Conservation (phyloP, 2,329 filamentous ascomycete genomes). For the Fusarium phyllophilum region DNA sequence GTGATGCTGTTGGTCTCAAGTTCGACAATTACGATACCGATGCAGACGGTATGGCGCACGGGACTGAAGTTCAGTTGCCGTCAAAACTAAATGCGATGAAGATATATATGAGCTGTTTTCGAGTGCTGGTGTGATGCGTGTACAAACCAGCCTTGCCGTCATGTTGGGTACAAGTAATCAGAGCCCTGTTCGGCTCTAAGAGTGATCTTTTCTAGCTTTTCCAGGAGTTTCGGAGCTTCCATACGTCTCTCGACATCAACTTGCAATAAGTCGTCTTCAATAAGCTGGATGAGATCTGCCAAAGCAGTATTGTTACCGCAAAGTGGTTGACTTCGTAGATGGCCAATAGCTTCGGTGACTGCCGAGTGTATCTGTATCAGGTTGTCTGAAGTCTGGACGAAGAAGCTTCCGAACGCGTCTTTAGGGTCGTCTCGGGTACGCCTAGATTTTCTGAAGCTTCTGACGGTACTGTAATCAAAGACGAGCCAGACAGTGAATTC, state of each 20-base stretch:
- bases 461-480: background rate
- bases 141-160: background rate
- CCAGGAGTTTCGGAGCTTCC: background rate
- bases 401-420: constrained; percentile 12
- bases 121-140: background rate
- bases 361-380: background rate
- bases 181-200: background rate
- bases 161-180: background rate
- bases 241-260: background rate
- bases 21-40: constrained; percentile 96
- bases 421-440: background rate
- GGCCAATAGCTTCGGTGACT: background rate
- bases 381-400: background rate
- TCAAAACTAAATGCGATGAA: fast-evolving
- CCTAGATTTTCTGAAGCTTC: background rate
- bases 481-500: constrained; percentile 31
- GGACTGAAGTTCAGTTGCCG: fast-evolving
- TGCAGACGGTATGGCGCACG: constrained; percentile 56
- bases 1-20: constrained; percentile 87
- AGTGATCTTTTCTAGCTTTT: background rate
- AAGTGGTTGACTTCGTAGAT: background rate
- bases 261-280: background rate
- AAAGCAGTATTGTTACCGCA: constrained; percentile 1
- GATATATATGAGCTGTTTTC: fast-evolving
- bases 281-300: constrained; percentile 1